A percentile compares a stretch with the other conserved stretches of the same genome.
Evolutionary conservation across 768 basidiomycete genomes (phyloP).

Genomic region (Lactarius deliciosus): DNA sequence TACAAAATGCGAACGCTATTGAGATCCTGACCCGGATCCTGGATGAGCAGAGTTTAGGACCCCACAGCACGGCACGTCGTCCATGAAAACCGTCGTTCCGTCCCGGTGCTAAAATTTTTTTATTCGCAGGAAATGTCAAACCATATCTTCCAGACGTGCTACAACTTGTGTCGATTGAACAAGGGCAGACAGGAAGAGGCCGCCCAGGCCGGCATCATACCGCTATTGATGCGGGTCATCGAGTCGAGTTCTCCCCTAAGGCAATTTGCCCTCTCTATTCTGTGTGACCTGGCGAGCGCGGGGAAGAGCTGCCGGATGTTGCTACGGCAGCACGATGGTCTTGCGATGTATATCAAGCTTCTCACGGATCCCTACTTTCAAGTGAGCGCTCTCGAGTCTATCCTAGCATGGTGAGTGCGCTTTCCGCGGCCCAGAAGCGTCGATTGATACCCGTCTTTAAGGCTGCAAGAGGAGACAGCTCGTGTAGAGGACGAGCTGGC

Average conservation of each 20-base stretch:
- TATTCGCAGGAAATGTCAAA: slow-evolving; percentile 85
- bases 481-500: slow-evolving; percentile 88
- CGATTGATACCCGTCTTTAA: slow-evolving; percentile 34
- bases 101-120: slow-evolving; percentile 1
- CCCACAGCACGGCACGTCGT: slow-evolving; percentile 72
- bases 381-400: slow-evolving; percentile 86
- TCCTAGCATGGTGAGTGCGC: slow-evolving; percentile 74
- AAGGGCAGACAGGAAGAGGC: slow-evolving; percentile 96
- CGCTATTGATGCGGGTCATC: slow-evolving; percentile 86
- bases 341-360: slow-evolving; percentile 74
- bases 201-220: slow-evolving; percentile 92
- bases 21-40: slow-evolving; percentile 86
- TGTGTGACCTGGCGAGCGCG: slow-evolving; percentile 94
- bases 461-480: slow-evolving; percentile 94
- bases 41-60: slow-evolving; percentile 74
- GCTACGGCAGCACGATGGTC: slow-evolving; percentile 93
- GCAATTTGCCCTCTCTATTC: slow-evolving; percentile 94
- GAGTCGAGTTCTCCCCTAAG: slow-evolving; percentile 88
- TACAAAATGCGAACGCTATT: slow-evolving; percentile 95
- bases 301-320: slow-evolving; percentile 89
- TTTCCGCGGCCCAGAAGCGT: neutral
- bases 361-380: slow-evolving; percentile 89
- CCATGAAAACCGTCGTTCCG: neutral
- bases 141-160: slow-evolving; percentile 96
- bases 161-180: slow-evolving; percentile 92